Conservation (phyloP, 2,329 filamentous ascomycete genomes). For the Penicillium freii region DNA sequence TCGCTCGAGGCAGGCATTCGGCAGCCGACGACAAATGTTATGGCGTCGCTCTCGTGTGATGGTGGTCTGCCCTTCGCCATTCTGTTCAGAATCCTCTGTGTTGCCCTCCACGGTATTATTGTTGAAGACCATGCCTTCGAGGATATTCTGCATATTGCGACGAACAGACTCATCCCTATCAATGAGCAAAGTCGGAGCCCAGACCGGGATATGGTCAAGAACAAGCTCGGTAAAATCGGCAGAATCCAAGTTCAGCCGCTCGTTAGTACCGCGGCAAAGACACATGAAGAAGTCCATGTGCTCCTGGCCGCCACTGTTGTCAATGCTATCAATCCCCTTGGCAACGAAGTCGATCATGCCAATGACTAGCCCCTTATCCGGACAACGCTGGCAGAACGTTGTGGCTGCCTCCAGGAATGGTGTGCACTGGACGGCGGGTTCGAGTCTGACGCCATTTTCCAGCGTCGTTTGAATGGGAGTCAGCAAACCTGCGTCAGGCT, state of each 20-base stretch:
- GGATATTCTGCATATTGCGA: conserved; percentile 44
- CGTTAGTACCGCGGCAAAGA: conserved; percentile 49
- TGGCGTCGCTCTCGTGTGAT: conserved; percentile 24
- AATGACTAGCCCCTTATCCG: conserved; percentile 37
- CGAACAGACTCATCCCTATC: conserved; percentile 50
- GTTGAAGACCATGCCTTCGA: conserved; percentile 45
- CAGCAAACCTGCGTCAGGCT: conserved; percentile 50
- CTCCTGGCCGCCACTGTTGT: conserved; percentile 48
- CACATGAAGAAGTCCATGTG: conserved; percentile 54
- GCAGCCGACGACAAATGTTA: conserved; percentile 34
- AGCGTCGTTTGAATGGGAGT: conserved; percentile 54
- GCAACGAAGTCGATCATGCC: conserved; percentile 44
- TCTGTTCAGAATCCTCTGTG: conserved; percentile 23
- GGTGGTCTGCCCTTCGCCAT: not conserved
- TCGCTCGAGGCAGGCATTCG: conserved; percentile 33
- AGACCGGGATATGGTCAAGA: conserved; percentile 46
- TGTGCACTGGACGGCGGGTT: conserved; percentile 48
- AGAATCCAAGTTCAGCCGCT: conserved; percentile 34
- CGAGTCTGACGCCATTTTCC: conserved; percentile 54
- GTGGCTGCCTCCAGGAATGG: conserved; percentile 60
- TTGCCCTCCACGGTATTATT: conserved; percentile 26
- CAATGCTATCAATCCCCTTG: conserved; percentile 50
- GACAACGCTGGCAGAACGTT: conserved; percentile 51
- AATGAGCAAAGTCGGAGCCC: conserved; percentile 54
- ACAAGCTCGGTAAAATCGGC: conserved; percentile 37